Evolutionary conservation across 176 grass and related monocot species (phyloP).

Genomic region (Carex pumila): DNA sequence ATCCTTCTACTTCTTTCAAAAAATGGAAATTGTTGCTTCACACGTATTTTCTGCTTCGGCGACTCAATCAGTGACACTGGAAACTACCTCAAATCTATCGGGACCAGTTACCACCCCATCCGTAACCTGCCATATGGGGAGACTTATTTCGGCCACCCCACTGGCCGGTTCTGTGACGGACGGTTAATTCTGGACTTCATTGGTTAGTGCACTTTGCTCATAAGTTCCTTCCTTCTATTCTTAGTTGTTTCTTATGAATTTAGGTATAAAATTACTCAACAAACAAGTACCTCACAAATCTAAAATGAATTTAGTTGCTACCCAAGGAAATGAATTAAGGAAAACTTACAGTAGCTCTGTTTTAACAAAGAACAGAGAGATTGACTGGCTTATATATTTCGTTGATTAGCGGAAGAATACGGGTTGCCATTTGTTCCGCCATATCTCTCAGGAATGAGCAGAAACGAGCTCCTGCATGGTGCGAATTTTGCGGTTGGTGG

Average conservation of each 20-base stretch:
- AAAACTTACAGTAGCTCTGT: background rate
- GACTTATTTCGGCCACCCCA: conserved; percentile 55
- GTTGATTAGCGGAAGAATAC: conserved; percentile 21
- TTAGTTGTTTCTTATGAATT: background rate
- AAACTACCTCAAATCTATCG: conserved; percentile 40
- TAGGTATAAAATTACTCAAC: background rate
- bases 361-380: background rate
- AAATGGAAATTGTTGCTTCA: conserved; percentile 37
- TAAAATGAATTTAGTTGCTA: background rate
- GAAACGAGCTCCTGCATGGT: conserved; percentile 43
- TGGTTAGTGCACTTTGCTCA: conserved; percentile 28
- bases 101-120: background rate
- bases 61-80: conserved; percentile 84
- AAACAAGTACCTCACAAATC: background rate
- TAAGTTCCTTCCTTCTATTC: background rate
- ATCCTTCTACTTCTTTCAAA: conserved; percentile 7
- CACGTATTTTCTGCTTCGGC: conserved; percentile 79
- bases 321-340: background rate
- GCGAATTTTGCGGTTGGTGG: conserved; percentile 86
- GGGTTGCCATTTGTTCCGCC: conserved; percentile 25
- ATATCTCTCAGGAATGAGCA: conserved; percentile 39
- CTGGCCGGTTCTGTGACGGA: conserved; percentile 63
- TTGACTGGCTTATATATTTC: background rate
- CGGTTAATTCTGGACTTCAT: conserved; percentile 88
- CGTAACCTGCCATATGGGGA: conserved; percentile 49